Conservation (phyloP, 768 basidiomycete species). For the Floccularia luteovirens region DNA sequence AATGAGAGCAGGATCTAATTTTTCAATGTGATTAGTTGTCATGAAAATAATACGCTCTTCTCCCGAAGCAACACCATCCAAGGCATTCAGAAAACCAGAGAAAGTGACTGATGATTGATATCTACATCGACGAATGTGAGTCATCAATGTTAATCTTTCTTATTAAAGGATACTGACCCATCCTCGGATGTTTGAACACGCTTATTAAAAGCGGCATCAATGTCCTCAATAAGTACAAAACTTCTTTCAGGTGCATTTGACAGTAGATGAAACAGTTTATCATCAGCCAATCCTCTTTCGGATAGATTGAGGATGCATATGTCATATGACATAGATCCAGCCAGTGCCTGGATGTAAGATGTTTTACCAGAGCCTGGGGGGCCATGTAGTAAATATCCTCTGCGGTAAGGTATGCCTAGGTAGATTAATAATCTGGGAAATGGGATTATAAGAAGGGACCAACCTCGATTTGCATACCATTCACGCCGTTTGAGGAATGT, state of each 20-base stretch:
- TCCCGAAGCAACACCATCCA: conserved; percentile 96
- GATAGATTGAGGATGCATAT: conserved; percentile 95
- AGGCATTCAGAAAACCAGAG: conserved; percentile 93
- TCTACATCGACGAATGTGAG: conserved; percentile 29
- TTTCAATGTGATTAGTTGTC: conserved; percentile 94
- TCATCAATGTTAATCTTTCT: conserved; percentile 6
- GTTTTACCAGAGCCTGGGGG: conserved; percentile 98
- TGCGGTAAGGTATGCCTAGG: conserved; percentile 90
- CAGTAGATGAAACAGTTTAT: conserved; percentile 89
- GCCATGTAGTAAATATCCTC: conserved; percentile 92
- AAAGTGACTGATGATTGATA: conserved; percentile 96
- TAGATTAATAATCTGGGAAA: conserved; percentile 3
- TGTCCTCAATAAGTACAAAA: conserved; percentile 93
- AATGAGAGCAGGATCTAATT: conserved; percentile 89
- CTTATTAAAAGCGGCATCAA: conserved; percentile 95
- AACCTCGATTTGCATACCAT: conserved; percentile 97
- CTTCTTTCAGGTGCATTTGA: conserved; percentile 91
- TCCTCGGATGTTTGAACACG: conserved; percentile 87
- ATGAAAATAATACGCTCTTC: conserved; percentile 98
- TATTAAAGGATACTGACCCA: conserved; percentile 49
- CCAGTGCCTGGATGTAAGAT: conserved; percentile 96
- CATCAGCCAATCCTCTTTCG: conserved; percentile 92
- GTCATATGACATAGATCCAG: conserved; percentile 88
- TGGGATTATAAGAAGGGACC: conserved; percentile 12
- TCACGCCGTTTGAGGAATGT: conserved; percentile 76